These are phyloP conservation scores for Yamadazyma buinensis DNA, from an alignment of 1,139 yeast genomes.

Conservation along the genomic window DNA sequence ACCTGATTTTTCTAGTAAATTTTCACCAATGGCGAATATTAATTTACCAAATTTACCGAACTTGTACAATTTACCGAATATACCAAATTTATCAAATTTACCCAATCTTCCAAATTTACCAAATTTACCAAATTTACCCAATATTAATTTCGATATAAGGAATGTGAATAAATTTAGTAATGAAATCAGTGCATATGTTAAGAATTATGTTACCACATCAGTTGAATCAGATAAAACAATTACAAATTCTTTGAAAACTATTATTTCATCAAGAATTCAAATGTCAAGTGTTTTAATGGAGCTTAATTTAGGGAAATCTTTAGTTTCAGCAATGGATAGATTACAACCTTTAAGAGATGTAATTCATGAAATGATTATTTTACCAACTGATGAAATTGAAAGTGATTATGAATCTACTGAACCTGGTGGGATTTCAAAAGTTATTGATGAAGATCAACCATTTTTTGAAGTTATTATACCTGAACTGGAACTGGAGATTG, in stretches of 20 bases:
- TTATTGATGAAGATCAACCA: conserved; percentile 44
- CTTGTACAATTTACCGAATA: conserved; percentile 2
- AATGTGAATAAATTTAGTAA: conserved; percentile 10
- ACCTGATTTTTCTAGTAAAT: conserved; percentile 4
- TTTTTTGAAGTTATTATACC: conserved; percentile 50
- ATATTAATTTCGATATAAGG: conserved; percentile 8
- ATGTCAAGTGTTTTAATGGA: conserved; percentile 49
- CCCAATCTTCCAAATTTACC: conserved; percentile 5
- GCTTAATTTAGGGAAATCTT: conserved; percentile 47
- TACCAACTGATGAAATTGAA: conserved; percentile 45
- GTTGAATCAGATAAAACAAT: conserved; percentile 2
- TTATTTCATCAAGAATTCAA: conserved; percentile 42
- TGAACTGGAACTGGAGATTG: conserved; percentile 19
- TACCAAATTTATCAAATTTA: conserved; percentile 7
- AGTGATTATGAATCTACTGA: conserved; percentile 30
- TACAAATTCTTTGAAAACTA: conserved; percentile 21
- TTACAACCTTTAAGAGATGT: conserved; percentile 54
- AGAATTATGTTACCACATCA: conserved; percentile 5
- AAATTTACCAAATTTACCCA: conserved; percentile 6
- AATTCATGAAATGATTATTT: conserved; percentile 44
- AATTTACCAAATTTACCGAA: conserved; percentile 1
- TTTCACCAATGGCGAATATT: background rate
- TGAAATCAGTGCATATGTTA: conserved; percentile 10
- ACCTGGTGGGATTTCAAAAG: conserved; percentile 53
- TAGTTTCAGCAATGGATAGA: conserved; percentile 52